These are phyloP conservation scores for Samsoniella hepiali DNA, from an alignment of 2,329 filamentous ascomycete genomes.

Conservation along the genomic window DNA sequence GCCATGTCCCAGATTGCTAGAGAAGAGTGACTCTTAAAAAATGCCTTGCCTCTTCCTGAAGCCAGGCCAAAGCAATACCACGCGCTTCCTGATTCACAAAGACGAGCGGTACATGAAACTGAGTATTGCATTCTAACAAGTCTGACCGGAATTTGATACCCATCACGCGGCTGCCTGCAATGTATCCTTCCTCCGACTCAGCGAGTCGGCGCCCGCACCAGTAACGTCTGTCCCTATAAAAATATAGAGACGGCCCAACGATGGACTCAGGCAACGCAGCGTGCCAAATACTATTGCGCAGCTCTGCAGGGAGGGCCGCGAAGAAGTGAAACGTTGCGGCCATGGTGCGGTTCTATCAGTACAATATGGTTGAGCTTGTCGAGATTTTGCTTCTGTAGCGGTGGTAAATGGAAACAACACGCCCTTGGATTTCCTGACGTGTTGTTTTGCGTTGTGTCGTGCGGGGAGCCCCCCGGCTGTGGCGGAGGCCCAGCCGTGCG, in stretches of 20 bases:
- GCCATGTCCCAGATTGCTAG: neutral
- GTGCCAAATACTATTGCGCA: neutral
- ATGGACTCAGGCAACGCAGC: neutral
- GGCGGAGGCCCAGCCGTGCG: too few species aligned
- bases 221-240: neutral
- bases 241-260: neutral
- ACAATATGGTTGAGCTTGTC: too few species aligned
- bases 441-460: too few species aligned
- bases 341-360: too few species aligned
- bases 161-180: neutral
- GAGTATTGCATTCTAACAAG: neutral
- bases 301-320: neutral
- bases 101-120: neutral
- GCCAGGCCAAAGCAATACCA: neutral
- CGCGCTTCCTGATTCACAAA: slow-evolving; percentile 9
- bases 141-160: neutral
- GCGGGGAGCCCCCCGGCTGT: too few species aligned
- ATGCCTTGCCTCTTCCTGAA: neutral
- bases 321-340: neutral
- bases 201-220: neutral
- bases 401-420: too few species aligned
- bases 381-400: too few species aligned
- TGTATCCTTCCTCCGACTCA: neutral
- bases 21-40: too few species aligned
- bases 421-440: too few species aligned